Conservation (phyloP, 495 filamentous ascomycete species). For the Astrothelium macrocarpum region DNA sequence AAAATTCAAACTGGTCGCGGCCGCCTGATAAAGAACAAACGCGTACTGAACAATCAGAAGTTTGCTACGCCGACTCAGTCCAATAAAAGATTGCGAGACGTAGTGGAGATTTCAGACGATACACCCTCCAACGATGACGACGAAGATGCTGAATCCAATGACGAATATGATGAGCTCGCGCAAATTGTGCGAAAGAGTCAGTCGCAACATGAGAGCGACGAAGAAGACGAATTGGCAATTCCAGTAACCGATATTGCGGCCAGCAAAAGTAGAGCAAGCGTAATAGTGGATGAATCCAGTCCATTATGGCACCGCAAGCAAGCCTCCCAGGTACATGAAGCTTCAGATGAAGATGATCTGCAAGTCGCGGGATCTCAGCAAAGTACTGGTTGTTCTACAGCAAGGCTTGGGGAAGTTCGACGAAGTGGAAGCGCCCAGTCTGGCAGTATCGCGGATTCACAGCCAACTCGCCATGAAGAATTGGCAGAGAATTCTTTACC, state of each 20-base stretch:
- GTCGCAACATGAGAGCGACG: slow-evolving; percentile 6
- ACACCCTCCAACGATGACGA: background rate
- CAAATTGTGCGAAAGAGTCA: slow-evolving; percentile 20
- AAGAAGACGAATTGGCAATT: background rate
- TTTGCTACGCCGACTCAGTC: slow-evolving; percentile 11
- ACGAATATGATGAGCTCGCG: slow-evolving; percentile 24
- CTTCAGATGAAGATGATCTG: background rate
- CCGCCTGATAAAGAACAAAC: background rate
- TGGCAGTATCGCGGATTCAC: slow-evolving; percentile 29
- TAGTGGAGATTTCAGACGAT: slow-evolving; percentile 7
- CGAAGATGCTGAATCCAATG: slow-evolving; percentile 16
- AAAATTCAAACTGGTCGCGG: too few relatives aligned
- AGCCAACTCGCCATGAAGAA: slow-evolving; percentile 16
- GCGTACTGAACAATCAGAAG: slow-evolving; percentile 8
- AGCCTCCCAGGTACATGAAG: background rate
- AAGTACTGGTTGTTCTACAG: background rate
- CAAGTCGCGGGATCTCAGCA: background rate
- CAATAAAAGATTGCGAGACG: background rate
- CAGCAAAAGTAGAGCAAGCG: background rate
- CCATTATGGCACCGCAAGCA: background rate
- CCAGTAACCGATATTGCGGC: background rate
- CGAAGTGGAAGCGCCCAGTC: slow-evolving; percentile 18
- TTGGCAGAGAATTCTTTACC: background rate
- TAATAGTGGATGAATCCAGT: background rate
- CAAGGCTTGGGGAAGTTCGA: background rate